Conservation (phyloP, 768 basidiomycete species). For the Serendipita sp. region DNA sequence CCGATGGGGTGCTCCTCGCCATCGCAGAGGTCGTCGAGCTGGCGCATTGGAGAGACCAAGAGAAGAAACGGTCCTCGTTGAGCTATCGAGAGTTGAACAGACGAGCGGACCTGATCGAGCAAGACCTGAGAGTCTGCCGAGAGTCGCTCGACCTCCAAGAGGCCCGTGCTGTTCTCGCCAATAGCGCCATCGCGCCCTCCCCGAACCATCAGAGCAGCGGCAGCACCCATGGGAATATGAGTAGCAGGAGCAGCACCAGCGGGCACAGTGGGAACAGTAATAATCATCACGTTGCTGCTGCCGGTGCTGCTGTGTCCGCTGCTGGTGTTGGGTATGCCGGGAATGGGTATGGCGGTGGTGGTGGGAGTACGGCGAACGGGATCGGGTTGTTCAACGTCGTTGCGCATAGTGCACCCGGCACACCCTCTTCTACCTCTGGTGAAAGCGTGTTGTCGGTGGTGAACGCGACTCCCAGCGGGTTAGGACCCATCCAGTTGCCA, state of each 20-base stretch:
- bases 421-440: not conserved
- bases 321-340: not conserved
- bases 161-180: not conserved
- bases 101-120: constrained; percentile 56
- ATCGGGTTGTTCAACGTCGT: not conserved
- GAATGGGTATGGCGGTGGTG: not conserved
- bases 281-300: not conserved
- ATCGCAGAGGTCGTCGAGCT: constrained; percentile 60
- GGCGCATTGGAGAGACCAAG: constrained; percentile 55
- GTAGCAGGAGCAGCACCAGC: not conserved
- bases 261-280: not conserved
- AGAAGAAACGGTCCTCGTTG: constrained; percentile 45
- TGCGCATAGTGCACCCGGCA: not conserved
- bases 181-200: not conserved
- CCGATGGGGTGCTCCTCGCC: constrained; percentile 59
- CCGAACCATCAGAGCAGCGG: not conserved
- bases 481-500: not conserved
- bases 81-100: constrained; percentile 60
- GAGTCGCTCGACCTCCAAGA: not conserved
- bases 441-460: not conserved
- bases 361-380: not conserved
- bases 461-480: not conserved
- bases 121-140: constrained; percentile 31
- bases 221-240: not conserved
- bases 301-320: not conserved